These are phyloP conservation scores for Cladorrhinum sp. DNA, from an alignment of 2,329 filamentous ascomycete genomes.

Conservation along the genomic window DNA sequence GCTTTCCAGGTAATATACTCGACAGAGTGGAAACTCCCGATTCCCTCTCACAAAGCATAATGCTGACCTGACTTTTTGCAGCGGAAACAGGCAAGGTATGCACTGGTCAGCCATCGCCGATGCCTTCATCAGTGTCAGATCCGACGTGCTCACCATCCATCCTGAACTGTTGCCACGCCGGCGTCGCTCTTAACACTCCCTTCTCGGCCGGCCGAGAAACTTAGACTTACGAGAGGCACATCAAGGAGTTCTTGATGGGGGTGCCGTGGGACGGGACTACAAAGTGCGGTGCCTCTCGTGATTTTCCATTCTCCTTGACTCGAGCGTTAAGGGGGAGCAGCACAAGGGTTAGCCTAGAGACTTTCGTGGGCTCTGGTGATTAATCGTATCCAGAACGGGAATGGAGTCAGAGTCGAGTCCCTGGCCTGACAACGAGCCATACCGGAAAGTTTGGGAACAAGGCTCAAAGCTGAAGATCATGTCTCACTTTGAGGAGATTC, in stretches of 20 bases:
- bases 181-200: not conserved
- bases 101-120: not conserved
- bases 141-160: not conserved
- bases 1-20: not conserved
- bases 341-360: no score
- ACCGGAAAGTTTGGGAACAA: no score
- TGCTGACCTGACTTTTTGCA: not conserved
- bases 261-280: no score
- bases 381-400: no score
- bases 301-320: no score
- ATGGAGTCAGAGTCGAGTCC: no score
- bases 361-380: no score
- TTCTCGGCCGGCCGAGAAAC: not conserved
- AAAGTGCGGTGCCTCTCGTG: no score
- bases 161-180: not conserved
- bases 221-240: not conserved
- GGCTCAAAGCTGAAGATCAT: not conserved
- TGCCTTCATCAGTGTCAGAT: not conserved
- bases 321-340: no score
- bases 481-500: not conserved
- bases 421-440: no score
- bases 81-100: not conserved
- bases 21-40: no score
- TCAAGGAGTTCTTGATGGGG: not conserved
- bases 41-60: not conserved